A percentile compares a stretch with the other conserved stretches of the same genome.
These are phyloP conservation scores for Cytidiella melzeri DNA, from an alignment of 768 basidiomycete genomes.

Conservation along the genomic window DNA sequence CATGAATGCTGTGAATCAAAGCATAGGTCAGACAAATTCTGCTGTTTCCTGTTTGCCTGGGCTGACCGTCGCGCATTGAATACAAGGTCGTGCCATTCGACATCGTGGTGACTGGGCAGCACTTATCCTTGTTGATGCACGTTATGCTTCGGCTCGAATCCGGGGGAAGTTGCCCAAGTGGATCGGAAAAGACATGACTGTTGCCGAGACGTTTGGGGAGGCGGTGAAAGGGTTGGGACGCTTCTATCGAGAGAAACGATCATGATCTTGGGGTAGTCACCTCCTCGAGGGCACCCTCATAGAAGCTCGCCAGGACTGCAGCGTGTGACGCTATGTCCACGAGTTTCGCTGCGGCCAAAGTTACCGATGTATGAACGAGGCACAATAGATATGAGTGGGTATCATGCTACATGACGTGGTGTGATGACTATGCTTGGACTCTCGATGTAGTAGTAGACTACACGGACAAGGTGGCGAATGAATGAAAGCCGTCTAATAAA, in stretches of 20 bases:
- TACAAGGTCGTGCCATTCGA: constrained; percentile 85
- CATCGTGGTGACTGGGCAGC: constrained; percentile 91
- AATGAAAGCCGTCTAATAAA: not conserved
- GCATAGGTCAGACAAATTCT: constrained; percentile 59
- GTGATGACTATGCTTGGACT: not conserved
- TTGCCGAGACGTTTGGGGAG: constrained; percentile 64
- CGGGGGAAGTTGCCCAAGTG: constrained; percentile 82
- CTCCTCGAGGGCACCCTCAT: not conserved
- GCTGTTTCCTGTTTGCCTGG: not conserved
- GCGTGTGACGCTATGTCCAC: not conserved
- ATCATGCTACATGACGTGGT: not conserved
- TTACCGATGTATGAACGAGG: not conserved
- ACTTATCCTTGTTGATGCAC: constrained; percentile 78
- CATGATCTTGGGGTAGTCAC: not conserved
- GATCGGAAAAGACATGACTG: constrained; percentile 62
- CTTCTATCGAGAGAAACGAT: constrained; percentile 58
- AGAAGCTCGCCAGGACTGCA: not conserved
- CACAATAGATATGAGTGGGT: not conserved
- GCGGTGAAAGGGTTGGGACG: constrained; percentile 58
- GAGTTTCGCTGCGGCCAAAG: not conserved
- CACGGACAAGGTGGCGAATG: not conserved
- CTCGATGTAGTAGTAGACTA: too few species aligned
- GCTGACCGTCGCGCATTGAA: not conserved
- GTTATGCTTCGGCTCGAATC: constrained; percentile 68
- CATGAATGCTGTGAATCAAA: constrained; percentile 95